phyloP scores from a whole-genome alignment of 805 yeast species.

The Monosporozyma unispora region DNA sequence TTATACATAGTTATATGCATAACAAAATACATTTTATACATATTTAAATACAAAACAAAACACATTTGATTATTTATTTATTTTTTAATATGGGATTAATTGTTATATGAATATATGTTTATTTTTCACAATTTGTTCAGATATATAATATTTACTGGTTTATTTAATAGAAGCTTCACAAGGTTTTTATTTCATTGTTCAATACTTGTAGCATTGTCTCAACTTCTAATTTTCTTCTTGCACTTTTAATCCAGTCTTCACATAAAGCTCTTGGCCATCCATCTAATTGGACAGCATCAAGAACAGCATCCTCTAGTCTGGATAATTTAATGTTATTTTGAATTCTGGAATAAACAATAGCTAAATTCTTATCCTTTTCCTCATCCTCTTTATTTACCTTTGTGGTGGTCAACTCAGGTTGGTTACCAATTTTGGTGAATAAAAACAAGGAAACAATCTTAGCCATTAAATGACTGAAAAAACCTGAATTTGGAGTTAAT shows the following conservation, averaged over 20 bases:
- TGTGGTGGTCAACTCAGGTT: neutral
- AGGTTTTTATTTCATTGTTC: conserved; percentile 53
- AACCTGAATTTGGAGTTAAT: conserved; percentile 92
- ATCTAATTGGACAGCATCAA: conserved; percentile 78
- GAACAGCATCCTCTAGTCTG: conserved; percentile 79
- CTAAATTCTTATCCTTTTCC: conserved; percentile 66
- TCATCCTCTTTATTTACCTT: neutral
- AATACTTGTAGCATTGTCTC: conserved; percentile 67
- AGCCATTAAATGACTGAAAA: conserved; percentile 84
- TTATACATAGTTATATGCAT: neutral
- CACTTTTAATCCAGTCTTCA: conserved; percentile 83
- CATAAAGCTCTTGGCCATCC: conserved; percentile 92
- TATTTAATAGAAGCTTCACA: conserved; percentile 16
- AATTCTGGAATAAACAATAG: conserved; percentile 80
- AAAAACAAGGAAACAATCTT: conserved; percentile 65
- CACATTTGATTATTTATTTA: neutral
- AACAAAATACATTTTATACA: no score
- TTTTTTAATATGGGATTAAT: neutral
- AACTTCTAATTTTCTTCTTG: conserved; percentile 81
- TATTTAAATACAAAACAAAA: no score
- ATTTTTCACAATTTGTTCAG: neutral
- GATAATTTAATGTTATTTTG: conserved; percentile 65
- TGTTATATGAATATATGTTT: neutral
- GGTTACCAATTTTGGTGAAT: conserved; percentile 70
- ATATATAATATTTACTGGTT: neutral